A percentile compares a stretch with the other conserved stretches of the same genome.
Evolutionary conservation across 1,139 yeast species (phyloP).

Genomic region (Suhomyces choctaworum): DNA sequence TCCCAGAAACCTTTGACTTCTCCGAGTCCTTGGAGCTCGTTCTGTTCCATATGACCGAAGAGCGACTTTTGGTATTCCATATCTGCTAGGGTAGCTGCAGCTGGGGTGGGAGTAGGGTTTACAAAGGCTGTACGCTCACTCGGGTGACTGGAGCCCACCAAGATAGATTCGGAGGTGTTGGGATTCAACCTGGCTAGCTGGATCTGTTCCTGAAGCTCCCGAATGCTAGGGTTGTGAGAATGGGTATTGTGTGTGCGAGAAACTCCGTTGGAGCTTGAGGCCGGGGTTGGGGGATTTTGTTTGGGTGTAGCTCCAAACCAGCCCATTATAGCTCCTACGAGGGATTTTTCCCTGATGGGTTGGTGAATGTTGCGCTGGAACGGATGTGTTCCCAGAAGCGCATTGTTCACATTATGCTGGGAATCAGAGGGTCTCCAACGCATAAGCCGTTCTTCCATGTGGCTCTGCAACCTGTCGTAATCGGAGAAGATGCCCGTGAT

Average conservation of each 20-base stretch:
- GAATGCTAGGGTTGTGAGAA: no score
- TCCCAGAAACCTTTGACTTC: no score
- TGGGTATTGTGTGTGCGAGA: no score
- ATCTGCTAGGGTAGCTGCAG: no score
- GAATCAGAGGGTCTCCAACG: slow-evolving; percentile 55
- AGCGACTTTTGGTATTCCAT: background rate
- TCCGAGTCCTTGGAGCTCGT: background rate
- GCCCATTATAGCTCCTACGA: background rate
- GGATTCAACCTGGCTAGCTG: slow-evolving; percentile 6
- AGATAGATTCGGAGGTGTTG: slow-evolving; percentile 13
- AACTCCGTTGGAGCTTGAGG: no score
- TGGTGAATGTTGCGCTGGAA: slow-evolving; percentile 17
- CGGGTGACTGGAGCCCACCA: background rate
- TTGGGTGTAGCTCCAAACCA: slow-evolving; percentile 4
- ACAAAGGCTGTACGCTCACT: no score
- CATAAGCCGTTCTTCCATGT: slow-evolving; percentile 52
- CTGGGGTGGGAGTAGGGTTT: no score
- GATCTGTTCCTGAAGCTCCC: background rate
- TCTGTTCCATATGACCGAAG: background rate
- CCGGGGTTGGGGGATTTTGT: no score
- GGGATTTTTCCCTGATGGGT: background rate
- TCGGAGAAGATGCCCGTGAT: slow-evolving; percentile 1
- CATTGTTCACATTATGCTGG: slow-evolving; percentile 36
- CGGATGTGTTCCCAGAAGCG: slow-evolving; percentile 44
- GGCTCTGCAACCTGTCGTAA: slow-evolving; percentile 35